Evolutionary conservation across 2,329 filamentous ascomycete genomes (phyloP), one percentile per base, ranked within the genome.

Genomic region (Beauveria sp.): DNA sequence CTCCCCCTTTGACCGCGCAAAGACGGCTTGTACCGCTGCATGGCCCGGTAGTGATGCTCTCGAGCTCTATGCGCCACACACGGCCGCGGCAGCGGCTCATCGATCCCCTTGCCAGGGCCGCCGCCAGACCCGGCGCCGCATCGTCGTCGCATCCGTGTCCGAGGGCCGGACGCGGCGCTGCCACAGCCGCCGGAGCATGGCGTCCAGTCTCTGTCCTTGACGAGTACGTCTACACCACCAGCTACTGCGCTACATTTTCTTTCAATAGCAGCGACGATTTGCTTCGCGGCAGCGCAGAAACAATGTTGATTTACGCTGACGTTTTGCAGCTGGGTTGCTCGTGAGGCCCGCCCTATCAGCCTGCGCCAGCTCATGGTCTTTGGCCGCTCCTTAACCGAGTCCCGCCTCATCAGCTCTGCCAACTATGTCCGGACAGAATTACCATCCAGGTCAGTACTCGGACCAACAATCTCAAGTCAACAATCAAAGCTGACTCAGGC

Each of bases 381-480:
- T 75, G 95, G 95, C 34, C 88, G 95, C 53, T 96, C 93, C 24
- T 78, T 99, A 72, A 97, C 93, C 53, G 93, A 98, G 76, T 83
- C 87, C 57, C 88, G 96, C 62, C 82, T 99, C 64, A 85, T 99
- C 67, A 93, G 90, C 76, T 97, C 93, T 49, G 95, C 95, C 64
- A 99, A 99, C 76, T 99, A 99, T 79, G 93, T 98, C 58, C 89
- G 95, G 62, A 92, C 92, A 5, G 95, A 99, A 78, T 84, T 99
- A 58, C 93, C 93, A 7, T 95, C 90, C 7, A 84, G 90, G 88
- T 89, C 74, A 64, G 76, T 14, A 48, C 14, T 38, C 34, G 12
- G 34, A 5, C 14, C 14, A 38, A 16, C 14, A 38, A 38, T 38
- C 14, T 38, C 34, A 5, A 38, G 28, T 18, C 48, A 34, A 51